These are phyloP conservation scores for Alternaria gaisen DNA, from an alignment of 2,329 filamentous ascomycete species.

Conservation along the genomic window DNA sequence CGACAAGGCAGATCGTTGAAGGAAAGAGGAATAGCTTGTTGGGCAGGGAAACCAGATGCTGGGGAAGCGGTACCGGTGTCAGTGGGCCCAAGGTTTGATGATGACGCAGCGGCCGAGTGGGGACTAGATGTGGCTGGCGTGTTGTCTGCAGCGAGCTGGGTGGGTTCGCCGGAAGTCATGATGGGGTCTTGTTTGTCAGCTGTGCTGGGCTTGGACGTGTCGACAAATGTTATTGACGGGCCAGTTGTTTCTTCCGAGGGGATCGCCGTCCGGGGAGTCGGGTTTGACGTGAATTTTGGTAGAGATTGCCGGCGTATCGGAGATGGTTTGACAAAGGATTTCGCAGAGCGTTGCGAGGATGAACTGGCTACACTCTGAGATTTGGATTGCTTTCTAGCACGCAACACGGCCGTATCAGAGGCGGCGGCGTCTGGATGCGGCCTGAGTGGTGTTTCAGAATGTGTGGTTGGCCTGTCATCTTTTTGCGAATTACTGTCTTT, in stretches of 20 bases:
- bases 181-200: constrained; percentile 33
- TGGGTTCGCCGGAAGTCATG: constrained; percentile 13
- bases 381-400: constrained; percentile 11
- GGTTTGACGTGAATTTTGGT: constrained; percentile 74
- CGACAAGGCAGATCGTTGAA: constrained; percentile 89
- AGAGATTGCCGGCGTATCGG: constrained; percentile 63
- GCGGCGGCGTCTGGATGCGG: constrained; percentile 35
- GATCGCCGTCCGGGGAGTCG: constrained; percentile 75
- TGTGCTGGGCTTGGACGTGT: constrained; percentile 47
- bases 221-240: constrained; percentile 79
- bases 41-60: constrained; percentile 61
- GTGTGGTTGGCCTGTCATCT: constrained; percentile 24
- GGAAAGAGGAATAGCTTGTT: constrained; percentile 72
- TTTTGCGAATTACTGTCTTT: constrained; percentile 18
- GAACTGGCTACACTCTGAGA: constrained; percentile 27
- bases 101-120: not conserved
- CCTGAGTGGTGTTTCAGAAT: constrained; percentile 35
- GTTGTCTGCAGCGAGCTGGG: constrained; percentile 2
- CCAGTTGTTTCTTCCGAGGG: constrained; percentile 69
- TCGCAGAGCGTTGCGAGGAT: constrained; percentile 33
- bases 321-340: constrained; percentile 54
- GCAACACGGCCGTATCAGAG: constrained; percentile 41
- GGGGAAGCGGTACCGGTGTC: constrained; percentile 16
- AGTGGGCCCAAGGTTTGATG: not conserved
- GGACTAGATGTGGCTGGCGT: not conserved